These are phyloP conservation scores for Quercus gilva DNA, from an alignment of 306 rosid genomes.

Conservation along the genomic window DNA sequence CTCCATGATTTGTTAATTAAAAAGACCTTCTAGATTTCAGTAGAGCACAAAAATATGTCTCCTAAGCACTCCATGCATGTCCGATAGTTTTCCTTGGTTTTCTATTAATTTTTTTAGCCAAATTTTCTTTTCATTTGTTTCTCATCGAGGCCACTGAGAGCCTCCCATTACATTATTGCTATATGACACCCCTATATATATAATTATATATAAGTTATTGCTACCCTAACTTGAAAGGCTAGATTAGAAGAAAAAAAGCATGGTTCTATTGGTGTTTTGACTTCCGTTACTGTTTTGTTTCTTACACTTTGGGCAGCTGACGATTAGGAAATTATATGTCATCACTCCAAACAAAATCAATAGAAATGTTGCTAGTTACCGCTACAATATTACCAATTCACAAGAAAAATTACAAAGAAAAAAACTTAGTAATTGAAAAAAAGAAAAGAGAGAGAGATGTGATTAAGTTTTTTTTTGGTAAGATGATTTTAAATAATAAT, in stretches of 20 bases:
- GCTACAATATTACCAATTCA: neutral
- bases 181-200: neutral
- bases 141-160: neutral
- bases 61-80: constrained; percentile 24
- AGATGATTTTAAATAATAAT: neutral
- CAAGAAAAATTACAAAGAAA: neutral
- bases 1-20: constrained; percentile 45
- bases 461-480: neutral
- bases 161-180: neutral
- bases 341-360: too few relatives aligned
- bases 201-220: neutral
- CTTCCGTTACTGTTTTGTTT: neutral
- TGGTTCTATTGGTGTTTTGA: too few relatives aligned
- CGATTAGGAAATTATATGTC: neutral
- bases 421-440: neutral
- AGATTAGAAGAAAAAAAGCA: neutral
- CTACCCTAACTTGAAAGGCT: neutral
- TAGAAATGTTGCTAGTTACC: neutral
- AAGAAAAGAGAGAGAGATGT: neutral
- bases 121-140: neutral
- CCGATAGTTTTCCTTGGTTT: constrained; percentile 15
- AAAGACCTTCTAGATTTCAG: constrained; percentile 53
- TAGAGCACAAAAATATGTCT: constrained; percentile 42
- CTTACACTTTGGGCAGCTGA: neutral
- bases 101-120: neutral